Percentiles rank a stretch among this genome's conserved stretches.
phyloP scores from a whole-genome alignment of 169 alveolate species.

The Eimeria sp. region DNA sequence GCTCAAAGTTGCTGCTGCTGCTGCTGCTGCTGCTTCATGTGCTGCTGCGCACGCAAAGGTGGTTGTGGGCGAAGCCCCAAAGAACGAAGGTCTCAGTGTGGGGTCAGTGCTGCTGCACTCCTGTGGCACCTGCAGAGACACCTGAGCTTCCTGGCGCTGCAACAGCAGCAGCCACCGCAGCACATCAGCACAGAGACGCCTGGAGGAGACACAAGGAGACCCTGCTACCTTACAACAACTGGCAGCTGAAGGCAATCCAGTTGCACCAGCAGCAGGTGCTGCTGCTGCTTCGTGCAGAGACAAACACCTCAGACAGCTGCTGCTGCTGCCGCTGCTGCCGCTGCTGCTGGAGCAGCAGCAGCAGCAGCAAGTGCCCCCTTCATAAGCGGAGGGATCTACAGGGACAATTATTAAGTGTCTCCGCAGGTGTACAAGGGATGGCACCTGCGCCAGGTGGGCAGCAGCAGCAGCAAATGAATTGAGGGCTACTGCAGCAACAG shows the following conservation, averaged over 20 bases:
- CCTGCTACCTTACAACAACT: not conserved
- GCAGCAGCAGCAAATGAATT: not conserved
- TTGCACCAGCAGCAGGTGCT: not conserved
- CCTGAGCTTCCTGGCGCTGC: not conserved
- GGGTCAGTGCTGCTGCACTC: not conserved
- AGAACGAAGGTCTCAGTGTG: too few species aligned
- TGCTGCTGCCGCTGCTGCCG: too few species aligned
- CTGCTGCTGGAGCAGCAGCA: not conserved
- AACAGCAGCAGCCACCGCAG: slow-evolving; percentile 27
- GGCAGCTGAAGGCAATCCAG: not conserved
- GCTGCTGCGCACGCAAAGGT: too few species aligned
- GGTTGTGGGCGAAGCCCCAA: too few species aligned
- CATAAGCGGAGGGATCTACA: not conserved
- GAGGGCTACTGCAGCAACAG: slow-evolving; percentile 16
- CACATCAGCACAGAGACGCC: slow-evolving; percentile 3
- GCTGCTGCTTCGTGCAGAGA: not conserved
- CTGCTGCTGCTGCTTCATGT: too few species aligned
- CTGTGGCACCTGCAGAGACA: not conserved
- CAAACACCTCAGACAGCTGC: too few species aligned
- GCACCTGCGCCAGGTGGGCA: slow-evolving; percentile 23
- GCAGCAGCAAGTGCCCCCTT: not conserved
- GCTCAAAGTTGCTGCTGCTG: too few species aligned
- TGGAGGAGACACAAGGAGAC: not conserved
- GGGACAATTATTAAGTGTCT: not conserved
- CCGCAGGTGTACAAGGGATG: not conserved